Percentiles rank a stretch among this genome's conserved stretches.
Evolutionary conservation across 2,329 filamentous ascomycete species (phyloP).

Genomic region (Monosporascus sp.): DNA sequence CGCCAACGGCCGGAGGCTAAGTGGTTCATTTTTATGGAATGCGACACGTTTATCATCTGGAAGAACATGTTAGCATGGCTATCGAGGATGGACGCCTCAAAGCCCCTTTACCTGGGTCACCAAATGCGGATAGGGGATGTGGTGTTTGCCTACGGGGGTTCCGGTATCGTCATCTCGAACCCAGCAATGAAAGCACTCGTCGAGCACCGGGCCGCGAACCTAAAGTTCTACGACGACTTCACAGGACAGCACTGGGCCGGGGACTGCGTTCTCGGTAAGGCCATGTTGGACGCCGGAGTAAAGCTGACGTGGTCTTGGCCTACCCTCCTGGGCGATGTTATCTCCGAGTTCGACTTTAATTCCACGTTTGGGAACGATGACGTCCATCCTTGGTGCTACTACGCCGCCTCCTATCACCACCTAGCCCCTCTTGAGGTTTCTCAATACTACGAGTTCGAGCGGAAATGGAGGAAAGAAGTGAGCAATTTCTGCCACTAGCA

Average conservation of each 20-base stretch:
- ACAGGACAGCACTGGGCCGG: slow-evolving; percentile 44
- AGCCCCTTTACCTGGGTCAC: slow-evolving; percentile 48
- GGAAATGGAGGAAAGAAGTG: slow-evolving; percentile 26
- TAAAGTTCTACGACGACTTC: slow-evolving; percentile 37
- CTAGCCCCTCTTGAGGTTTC: slow-evolving; percentile 36
- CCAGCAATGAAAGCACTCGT: slow-evolving; percentile 40
- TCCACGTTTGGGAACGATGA: slow-evolving; percentile 31
- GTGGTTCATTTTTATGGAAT: slow-evolving; percentile 57
- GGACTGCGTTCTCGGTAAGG: slow-evolving; percentile 44
- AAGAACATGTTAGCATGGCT: slow-evolving; percentile 49
- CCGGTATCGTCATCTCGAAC: slow-evolving; percentile 46
- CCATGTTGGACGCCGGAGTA: slow-evolving; percentile 40
- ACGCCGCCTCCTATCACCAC: slow-evolving; percentile 44
- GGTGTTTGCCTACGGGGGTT: slow-evolving; percentile 48
- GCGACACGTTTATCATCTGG: slow-evolving; percentile 53
- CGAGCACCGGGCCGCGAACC: slow-evolving; percentile 34
- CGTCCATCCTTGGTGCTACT: slow-evolving; percentile 44
- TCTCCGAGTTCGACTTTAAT: slow-evolving; percentile 37
- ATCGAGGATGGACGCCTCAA: slow-evolving; percentile 38
- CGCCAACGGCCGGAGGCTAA: slow-evolving; percentile 39
- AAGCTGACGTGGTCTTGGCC: slow-evolving; percentile 42
- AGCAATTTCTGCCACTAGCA: slow-evolving; percentile 9
- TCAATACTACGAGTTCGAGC: slow-evolving; percentile 40
- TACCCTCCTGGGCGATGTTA: slow-evolving; percentile 34
- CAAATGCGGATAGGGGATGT: slow-evolving; percentile 45